A percentile compares a stretch with the other conserved stretches of the same genome.
Evolutionary conservation across 2,329 filamentous ascomycete species (phyloP).

Genomic region (Plectosphaerella plurivora): DNA sequence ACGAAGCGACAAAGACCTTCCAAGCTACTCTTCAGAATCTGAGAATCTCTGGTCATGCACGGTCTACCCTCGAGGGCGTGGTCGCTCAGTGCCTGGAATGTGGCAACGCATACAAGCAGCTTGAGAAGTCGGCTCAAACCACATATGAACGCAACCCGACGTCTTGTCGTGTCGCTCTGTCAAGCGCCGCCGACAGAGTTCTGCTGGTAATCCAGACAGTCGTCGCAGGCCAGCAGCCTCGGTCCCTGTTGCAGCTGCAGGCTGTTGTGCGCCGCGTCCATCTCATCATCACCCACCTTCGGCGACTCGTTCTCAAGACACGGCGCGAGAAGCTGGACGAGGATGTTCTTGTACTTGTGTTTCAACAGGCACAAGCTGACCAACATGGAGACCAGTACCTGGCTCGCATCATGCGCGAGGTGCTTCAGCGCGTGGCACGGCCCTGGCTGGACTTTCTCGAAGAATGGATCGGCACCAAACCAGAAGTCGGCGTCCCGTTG

Average conservation of each 20-base stretch:
- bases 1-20: slow-evolving; percentile 49
- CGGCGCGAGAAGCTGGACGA: slow-evolving; percentile 48
- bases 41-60: slow-evolving; percentile 53
- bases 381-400: slow-evolving; percentile 61
- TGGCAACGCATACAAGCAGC: slow-evolving; percentile 40
- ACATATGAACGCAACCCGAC: slow-evolving; percentile 39
- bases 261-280: slow-evolving; percentile 40
- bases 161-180: slow-evolving; percentile 47
- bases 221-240: slow-evolving; percentile 36
- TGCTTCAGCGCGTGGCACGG: slow-evolving; percentile 57
- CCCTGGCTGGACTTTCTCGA: slow-evolving; percentile 66
- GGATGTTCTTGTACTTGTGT: slow-evolving; percentile 56
- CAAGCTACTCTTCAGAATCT: slow-evolving; percentile 38
- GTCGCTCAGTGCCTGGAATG: slow-evolving; percentile 42
- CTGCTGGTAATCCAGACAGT: slow-evolving; percentile 45
- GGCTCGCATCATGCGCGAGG: slow-evolving; percentile 60
- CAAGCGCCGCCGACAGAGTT: slow-evolving; percentile 41
- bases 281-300: slow-evolving; percentile 47
- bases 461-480: slow-evolving; percentile 69
- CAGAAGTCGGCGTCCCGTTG: slow-evolving; percentile 51
- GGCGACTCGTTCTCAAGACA: slow-evolving; percentile 43
- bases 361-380: slow-evolving; percentile 56
- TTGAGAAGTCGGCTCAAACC: slow-evolving; percentile 40
- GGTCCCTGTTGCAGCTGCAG: slow-evolving; percentile 50
- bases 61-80: slow-evolving; percentile 40